Evolutionary conservation across 257 asterid genomes (phyloP), one percentile per base, ranked within the genome.

Genomic region (Forsythia suspensa): DNA sequence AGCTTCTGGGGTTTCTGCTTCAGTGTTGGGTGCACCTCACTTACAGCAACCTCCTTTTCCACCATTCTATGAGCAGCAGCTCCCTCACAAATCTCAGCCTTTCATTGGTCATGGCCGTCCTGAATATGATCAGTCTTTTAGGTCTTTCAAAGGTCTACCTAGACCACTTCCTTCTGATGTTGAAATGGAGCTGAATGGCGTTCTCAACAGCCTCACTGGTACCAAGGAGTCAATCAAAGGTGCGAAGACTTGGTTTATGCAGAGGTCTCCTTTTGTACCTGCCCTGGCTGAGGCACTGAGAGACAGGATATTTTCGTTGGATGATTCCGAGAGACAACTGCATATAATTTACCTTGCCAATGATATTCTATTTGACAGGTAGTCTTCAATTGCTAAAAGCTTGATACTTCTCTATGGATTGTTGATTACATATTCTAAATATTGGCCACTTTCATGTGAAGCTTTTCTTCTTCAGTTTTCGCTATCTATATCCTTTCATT

Each of bases 221-320:
- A 95, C 98, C n/a, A 95, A 95, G 83, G 99, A 95, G 89, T 95
- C 99, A 0, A 95, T 95, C 68, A 95, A 93, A 89, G 90, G 98
- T 82, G 98, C 99, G 39, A 95, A 95, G 89, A 90, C 89, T 78
- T 95, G 99, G 99, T 95, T 95, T 87, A 95, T 95, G 96, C 99
- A 95, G 86, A 87, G 98, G 85, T 82, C 97, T 78, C 88, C 98
- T 71, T 95, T 92, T 80, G 82, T 85, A 76, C 92, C 94, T 10
- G 91, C 87, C 48, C 84, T 93, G 80, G 97, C 98, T 21, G 99
- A 95, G 91, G 97, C 97, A 65, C 93, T 95, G 61, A 94, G 94
- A 24, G 98, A 95, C 82, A 86, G 92, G 84, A 90, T 93, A 63
- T 87, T 88, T 70, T 79, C 97, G 8, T 75, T 93, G 75, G 99